Evolutionary conservation across 2,329 filamentous ascomycete species (phyloP).

Genomic region (Cercospora beticola): DNA sequence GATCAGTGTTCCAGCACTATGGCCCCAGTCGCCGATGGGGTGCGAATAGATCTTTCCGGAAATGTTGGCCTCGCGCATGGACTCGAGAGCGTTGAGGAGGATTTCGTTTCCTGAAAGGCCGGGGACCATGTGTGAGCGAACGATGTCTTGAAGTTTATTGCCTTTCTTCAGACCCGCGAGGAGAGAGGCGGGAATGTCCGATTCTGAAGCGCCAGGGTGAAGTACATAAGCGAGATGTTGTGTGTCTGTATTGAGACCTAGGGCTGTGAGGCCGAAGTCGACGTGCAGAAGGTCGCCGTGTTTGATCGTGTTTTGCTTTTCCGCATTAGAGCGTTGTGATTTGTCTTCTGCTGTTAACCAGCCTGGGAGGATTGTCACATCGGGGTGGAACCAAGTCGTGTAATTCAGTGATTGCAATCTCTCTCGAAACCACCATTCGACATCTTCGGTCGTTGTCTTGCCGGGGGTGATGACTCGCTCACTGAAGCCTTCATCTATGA

Average conservation of each 20-base stretch:
- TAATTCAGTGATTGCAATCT: constrained; percentile 26
- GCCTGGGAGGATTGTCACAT: constrained; percentile 19
- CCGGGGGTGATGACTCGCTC: constrained; percentile 20
- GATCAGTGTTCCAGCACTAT: constrained; percentile 24
- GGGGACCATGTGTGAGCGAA: constrained; percentile 19
- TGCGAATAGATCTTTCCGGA: constrained; percentile 25
- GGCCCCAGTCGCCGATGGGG: constrained; percentile 28
- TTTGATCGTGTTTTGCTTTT: constrained; percentile 2
- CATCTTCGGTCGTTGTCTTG: constrained; percentile 20
- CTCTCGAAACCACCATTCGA: constrained; percentile 28
- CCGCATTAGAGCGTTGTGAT: neutral
- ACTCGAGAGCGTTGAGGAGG: constrained; percentile 10
- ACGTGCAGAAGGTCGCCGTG: constrained; percentile 26
- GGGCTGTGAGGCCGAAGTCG: constrained; percentile 26
- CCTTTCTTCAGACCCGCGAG: constrained; percentile 18
- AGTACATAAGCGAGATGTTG: constrained; percentile 28
- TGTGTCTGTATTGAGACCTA: constrained; percentile 27
- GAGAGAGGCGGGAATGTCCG: constrained; percentile 19
- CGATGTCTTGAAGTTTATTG: constrained; percentile 26
- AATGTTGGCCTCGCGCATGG: constrained; percentile 16
- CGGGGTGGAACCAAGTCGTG: constrained; percentile 27
- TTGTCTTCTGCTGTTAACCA: neutral
- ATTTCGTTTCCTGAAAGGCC: constrained; percentile 23
- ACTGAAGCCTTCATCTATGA: constrained; percentile 25
- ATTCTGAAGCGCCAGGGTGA: constrained; percentile 11